Base-by-base conservation (phyloP, 2,329 filamentous ascomycete species). In the Rhinocladiella similis region DNA sequence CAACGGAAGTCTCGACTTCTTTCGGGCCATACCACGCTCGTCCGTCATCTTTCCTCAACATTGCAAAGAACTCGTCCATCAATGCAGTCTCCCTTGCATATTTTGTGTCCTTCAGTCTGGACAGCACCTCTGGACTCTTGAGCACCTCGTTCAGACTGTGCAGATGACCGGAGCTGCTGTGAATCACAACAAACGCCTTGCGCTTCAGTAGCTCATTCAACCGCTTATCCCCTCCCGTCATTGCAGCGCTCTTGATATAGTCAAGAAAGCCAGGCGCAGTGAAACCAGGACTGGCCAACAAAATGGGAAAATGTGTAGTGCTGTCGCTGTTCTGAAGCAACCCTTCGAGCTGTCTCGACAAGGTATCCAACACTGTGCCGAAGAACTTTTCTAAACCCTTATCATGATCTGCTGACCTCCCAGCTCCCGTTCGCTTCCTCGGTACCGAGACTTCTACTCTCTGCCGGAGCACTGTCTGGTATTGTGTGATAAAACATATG, bases 271-370 rank as follows among this genome's bases (percentile, higher is more conserved):
- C 86, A 2, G 82, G 77, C 0, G 93, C 93, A 5, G 90, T 85
- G 70, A 96, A 99, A 0, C 93, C 94, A 0, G 94, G 93, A 59
- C 89, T 92, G 1, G 93, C 94, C 2, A 99, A 79, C 18, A 99
- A 78, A 12, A 97, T 75, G 0, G 92, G 91, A 50, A 80, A 77
- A 14, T 77, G 74, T 2, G 59, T 58, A 18, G 67, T 68, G 20
- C 69, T 67, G 9, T 73, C 71, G 13, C 70, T 74, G 38, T 70
- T 63, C 56, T 72, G 72, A 46, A 72, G 68, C 53, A 76, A 73
- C 61, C 96, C 87, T 69, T 96, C 90, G 67, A 96, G 82, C 56
- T 90, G 87, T 22, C 90, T 83, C 1, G 89, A 76, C 12, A 97
- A 80, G 0, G 90, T 91, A 35, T 88, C 81, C 35, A 96, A 79